Base-by-base conservation (phyloP, 2,329 filamentous ascomycete genomes). In the Fusarium irregulare region DNA sequence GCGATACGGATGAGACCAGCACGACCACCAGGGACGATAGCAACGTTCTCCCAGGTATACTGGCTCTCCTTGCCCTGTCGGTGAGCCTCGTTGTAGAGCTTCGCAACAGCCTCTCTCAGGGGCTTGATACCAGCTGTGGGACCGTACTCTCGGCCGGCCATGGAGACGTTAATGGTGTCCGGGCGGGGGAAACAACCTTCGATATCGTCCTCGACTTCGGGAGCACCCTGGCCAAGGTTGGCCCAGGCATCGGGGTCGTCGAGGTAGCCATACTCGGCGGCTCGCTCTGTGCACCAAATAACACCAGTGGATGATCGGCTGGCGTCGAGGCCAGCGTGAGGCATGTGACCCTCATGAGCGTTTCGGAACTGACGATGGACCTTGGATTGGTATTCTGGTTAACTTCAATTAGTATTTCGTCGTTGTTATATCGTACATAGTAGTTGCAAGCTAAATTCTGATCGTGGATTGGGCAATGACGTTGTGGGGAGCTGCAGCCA, bases 31-130 rank as follows among this genome's bases (percentile, higher is more conserved):
- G 95, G 95, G 6, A 98, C 95, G 78, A 98, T 97, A 79, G 93
- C 94, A 20, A 98, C 95, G 80, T 98, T 98, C 85, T 98, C 95
- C 92, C 93, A 98, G 8, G 93, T 97, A 80, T 98, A 98, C 82
- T 97, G 87, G 80, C 92, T 95, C 13, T 89, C 86, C 83, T 96
- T 97, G 77, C 92, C 93, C 82, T 95, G 83, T 70, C 95, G 90
- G 77, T 98, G 95, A 80, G 95, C 92, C 79, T 91, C 92, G 77
- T 98, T 98, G 87, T 98, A 98, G 67, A 98, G 87, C 64, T 90
- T 89, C 61, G 95, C 95, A 46, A 98, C 94, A 20, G 95, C 95
- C 77, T 93, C 92, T 73, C 95, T 88, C 71, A 98, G 85, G 27
- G 93, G 91, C 83, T 93, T 95, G 85, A 98, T 98, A 76, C 95